Evolutionary conservation across 2,329 filamentous ascomycete genomes (phyloP).

Genomic region (Colletotrichum simmondsii): DNA sequence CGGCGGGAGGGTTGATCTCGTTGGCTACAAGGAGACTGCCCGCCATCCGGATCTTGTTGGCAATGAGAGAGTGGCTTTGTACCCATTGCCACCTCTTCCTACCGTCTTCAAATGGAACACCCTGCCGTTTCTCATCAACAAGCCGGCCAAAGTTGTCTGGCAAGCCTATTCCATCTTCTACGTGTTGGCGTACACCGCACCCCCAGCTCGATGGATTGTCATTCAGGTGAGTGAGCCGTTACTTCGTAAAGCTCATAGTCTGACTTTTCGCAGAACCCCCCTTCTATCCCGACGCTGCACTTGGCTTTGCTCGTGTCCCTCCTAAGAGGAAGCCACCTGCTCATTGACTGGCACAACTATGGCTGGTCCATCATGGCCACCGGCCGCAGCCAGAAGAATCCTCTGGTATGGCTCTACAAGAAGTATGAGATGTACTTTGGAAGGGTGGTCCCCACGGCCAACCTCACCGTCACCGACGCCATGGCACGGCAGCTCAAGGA

Average conservation of each 20-base stretch:
- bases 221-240: conserved; percentile 69
- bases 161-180: conserved; percentile 79
- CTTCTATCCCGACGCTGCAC: conserved; percentile 89
- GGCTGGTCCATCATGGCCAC: conserved; percentile 90
- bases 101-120: conserved; percentile 73
- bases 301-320: conserved; percentile 79
- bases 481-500: conserved; percentile 80
- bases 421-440: conserved; percentile 82
- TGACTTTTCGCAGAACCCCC: conserved; percentile 76
- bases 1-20: conserved; percentile 82
- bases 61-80: conserved; percentile 76
- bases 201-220: conserved; percentile 85
- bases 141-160: conserved; percentile 86
- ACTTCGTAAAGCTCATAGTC: neutral
- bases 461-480: conserved; percentile 89
- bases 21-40: conserved; percentile 91
- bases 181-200: conserved; percentile 78
- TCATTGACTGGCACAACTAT: conserved; percentile 99
- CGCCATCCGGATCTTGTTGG: conserved; percentile 81
- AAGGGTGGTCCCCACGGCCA: conserved; percentile 72
- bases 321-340: conserved; percentile 81
- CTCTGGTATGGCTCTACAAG: conserved; percentile 80
- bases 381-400: conserved; percentile 68
- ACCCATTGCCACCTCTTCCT: conserved; percentile 77
- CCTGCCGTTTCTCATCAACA: conserved; percentile 80